These are phyloP conservation scores for Cucurbita pepo DNA, from an alignment of 306 rosid genomes.

Conservation along the genomic window DNA sequence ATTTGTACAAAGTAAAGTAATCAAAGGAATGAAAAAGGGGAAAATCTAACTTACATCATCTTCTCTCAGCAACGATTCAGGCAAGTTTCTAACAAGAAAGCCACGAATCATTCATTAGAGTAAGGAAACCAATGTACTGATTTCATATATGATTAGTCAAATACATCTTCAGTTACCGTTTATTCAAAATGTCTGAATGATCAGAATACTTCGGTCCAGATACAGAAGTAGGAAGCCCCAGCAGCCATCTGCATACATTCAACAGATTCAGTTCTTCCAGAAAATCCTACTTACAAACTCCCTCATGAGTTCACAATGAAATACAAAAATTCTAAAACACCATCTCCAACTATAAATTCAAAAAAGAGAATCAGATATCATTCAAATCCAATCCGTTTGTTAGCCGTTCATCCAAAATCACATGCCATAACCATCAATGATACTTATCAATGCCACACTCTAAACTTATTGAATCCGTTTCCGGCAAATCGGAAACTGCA, in stretches of 20 bases:
- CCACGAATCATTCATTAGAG: not conserved
- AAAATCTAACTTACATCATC: conserved; percentile 49
- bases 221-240: conserved; percentile 31
- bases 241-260: conserved; percentile 48
- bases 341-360: too few species aligned
- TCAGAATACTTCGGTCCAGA: conserved; percentile 18
- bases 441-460: not conserved
- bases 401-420: not conserved
- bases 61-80: conserved; percentile 57
- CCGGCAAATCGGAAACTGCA: not conserved
- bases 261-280: not conserved
- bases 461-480: not conserved
- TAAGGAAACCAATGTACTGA: not conserved
- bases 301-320: not conserved
- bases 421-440: not conserved
- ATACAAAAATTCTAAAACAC: not conserved
- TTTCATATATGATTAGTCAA: not conserved
- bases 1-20: not conserved
- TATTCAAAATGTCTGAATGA: conserved; percentile 16
- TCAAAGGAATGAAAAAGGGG: not conserved
- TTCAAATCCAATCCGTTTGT: not conserved
- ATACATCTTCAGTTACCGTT: conserved; percentile 9
- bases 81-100: conserved; percentile 19
- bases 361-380: not conserved
- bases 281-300: not conserved